These are phyloP conservation scores for sorghum (Sorghum bicolor) DNA, from an alignment of 176 grass and related monocot species.

Conservation along the genomic window Sorghum_bicolor_NCBIv3 NC_012873.2:51075501-51076000, in stretches of 20 bases:
- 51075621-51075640: not conserved
- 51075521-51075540: conserved; percentile 26
- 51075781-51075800: not conserved
- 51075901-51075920: too few species aligned
- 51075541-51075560: not conserved
- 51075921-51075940: too few species aligned
- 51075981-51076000: too few species aligned
- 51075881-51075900: too few species aligned
- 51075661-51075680: not conserved
- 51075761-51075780: not conserved
- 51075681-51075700: conserved; percentile 14
- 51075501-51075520: not conserved
- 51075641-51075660: not conserved
- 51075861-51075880: too few species aligned
- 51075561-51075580: not conserved
- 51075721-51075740: not conserved
- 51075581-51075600: not conserved
- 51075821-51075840: too few species aligned
- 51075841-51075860: too few species aligned
- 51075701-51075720: not conserved
- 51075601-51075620: not conserved
- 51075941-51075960: too few species aligned
- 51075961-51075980: too few species aligned
- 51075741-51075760: not conserved
- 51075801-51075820: too few species aligned